Percentiles rank a stretch among this genome's conserved stretches.
These are phyloP conservation scores for Canavalia gladiata DNA, from an alignment of 306 rosid genomes.

Conservation along the genomic window DNA sequence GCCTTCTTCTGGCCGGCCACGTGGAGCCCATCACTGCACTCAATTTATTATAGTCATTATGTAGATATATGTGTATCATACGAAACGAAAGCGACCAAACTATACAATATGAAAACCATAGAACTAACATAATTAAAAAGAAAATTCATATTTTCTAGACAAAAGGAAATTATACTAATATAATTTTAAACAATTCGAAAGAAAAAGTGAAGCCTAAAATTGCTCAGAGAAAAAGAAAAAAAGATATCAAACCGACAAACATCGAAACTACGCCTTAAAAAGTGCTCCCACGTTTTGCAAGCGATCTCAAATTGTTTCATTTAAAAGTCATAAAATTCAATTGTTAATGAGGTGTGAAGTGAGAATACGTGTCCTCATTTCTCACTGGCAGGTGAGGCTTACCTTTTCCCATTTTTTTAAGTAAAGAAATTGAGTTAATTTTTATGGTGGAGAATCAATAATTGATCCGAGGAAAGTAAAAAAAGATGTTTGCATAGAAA, in stretches of 20 bases:
- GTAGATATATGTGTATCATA: no score
- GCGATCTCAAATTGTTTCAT: not conserved
- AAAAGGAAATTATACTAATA: no score
- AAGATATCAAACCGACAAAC: not conserved
- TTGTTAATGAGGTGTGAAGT: not conserved
- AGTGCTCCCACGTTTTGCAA: not conserved
- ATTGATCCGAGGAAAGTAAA: slow-evolving; percentile 33
- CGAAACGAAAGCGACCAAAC: no score
- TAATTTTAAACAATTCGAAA: no score
- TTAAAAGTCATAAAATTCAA: not conserved
- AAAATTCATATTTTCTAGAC: no score
- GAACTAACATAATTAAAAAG: no score
- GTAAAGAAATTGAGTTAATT: not conserved
- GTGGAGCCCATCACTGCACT: not conserved
- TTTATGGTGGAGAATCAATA: slow-evolving; percentile 25
- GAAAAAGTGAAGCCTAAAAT: not conserved
- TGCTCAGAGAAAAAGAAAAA: not conserved
- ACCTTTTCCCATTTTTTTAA: slow-evolving; percentile 17
- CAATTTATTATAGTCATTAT: not conserved
- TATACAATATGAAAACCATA: no score
- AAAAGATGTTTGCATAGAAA: not conserved
- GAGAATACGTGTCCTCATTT: not conserved
- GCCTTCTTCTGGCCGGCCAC: not conserved
- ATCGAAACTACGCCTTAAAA: not conserved
- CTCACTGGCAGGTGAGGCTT: not conserved